A percentile compares a stretch with the other conserved stretches of the same genome.
Conservation (phyloP, 345 rosid species). For the Orychophragmus violaceus region DNA sequence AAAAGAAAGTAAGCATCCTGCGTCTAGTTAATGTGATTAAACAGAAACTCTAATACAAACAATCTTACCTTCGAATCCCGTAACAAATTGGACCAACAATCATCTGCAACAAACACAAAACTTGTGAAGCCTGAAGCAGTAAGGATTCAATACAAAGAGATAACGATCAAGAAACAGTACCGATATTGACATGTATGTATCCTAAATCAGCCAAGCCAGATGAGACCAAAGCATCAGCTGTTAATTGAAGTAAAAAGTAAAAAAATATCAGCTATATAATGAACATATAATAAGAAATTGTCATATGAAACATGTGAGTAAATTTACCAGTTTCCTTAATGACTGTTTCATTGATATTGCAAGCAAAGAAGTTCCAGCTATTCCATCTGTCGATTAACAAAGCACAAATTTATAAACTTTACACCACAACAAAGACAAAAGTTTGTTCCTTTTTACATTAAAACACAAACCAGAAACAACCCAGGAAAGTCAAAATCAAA, state of each 20-base stretch:
- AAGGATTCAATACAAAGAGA: background rate
- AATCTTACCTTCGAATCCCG: constrained; percentile 57
- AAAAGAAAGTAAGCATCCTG: constrained; percentile 7
- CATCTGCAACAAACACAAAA: constrained; percentile 52
- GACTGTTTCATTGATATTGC: constrained; percentile 71
- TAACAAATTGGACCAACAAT: constrained; percentile 71
- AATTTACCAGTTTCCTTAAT: constrained; percentile 80
- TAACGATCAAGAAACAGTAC: constrained; percentile 31
- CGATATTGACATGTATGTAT: constrained; percentile 76
- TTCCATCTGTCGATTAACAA: constrained; percentile 70
- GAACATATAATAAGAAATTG: background rate
- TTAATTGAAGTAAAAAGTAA: background rate
- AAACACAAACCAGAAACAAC: background rate
- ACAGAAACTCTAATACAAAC: background rate
- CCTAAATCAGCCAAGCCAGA: constrained; percentile 93
- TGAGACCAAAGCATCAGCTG: constrained; percentile 91
- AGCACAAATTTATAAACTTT: constrained; percentile 1
- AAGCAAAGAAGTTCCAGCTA: constrained; percentile 98
- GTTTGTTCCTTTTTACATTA: background rate
- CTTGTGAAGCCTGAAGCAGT: constrained; percentile 20
- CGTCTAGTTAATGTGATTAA: background rate
- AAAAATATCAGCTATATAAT: background rate
- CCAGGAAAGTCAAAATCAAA: background rate
- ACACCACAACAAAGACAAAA: background rate
- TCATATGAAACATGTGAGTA: background rate